These are phyloP conservation scores for Plasmodium gaboni DNA, from an alignment of 169 alveolate species.

Conservation along the genomic window DNA sequence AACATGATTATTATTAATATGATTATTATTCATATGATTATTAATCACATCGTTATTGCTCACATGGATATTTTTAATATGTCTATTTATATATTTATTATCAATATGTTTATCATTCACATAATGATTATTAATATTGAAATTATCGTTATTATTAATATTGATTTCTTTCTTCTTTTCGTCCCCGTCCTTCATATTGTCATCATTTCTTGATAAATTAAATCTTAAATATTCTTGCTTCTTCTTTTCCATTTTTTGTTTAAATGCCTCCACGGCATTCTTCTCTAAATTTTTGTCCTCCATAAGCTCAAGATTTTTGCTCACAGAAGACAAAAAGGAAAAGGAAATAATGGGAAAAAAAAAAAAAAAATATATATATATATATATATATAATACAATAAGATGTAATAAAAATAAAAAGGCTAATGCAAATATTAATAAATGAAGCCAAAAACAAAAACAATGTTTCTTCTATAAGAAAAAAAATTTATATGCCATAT, in stretches of 20 bases:
- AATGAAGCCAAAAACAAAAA: too few relatives aligned
- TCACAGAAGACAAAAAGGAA: constrained; percentile 17
- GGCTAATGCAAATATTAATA: not conserved
- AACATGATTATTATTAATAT: not conserved
- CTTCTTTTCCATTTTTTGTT: constrained; percentile 51
- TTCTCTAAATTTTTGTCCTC: constrained; percentile 42
- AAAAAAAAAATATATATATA: too few relatives aligned
- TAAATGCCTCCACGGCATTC: constrained; percentile 41
- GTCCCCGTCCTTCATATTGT: constrained; percentile 23
- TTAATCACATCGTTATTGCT: not conserved
- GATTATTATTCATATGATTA: not conserved
- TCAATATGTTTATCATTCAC: not conserved
- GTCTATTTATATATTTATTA: not conserved
- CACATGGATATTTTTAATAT: not conserved
- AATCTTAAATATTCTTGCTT: constrained; percentile 51
- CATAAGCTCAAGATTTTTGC: constrained; percentile 28
- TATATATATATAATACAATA: not conserved
- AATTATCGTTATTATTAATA: not conserved
- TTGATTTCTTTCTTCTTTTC: constrained; percentile 3
- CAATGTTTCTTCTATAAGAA: too few relatives aligned
- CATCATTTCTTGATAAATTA: constrained; percentile 21
- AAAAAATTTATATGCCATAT: too few relatives aligned
- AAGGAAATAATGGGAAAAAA: not conserved
- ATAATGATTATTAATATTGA: not conserved
- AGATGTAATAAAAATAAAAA: constrained; percentile 1